These are phyloP conservation scores for Paraphysoderma sedebokerense DNA, from an alignment of 371 early-diverging fungal genomes.

Conservation along the genomic window DNA sequence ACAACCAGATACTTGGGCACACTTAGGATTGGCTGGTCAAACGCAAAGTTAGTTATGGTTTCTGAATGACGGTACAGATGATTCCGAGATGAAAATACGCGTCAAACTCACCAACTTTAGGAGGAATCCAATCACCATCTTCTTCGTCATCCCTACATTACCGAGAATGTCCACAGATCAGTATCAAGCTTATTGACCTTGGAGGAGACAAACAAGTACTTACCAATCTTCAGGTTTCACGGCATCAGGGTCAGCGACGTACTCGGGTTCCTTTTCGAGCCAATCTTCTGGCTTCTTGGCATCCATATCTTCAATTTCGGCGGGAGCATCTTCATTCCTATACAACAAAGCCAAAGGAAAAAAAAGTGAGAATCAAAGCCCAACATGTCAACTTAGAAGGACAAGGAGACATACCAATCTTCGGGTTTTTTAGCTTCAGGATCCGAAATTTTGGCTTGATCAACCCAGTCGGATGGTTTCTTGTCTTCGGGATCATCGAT, in stretches of 20 bases:
- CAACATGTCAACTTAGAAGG: constrained; percentile 3
- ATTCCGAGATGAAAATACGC: background rate
- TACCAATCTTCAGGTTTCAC: constrained; percentile 46
- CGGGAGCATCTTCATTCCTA: constrained; percentile 32
- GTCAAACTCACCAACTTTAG: constrained; percentile 14
- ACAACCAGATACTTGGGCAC: constrained; percentile 49
- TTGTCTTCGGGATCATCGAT: constrained; percentile 71
- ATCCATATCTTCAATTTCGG: constrained; percentile 24
- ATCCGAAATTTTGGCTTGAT: constrained; percentile 70
- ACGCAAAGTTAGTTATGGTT: too few relatives aligned
- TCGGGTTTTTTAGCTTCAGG: constrained; percentile 71
- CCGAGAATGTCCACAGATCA: too few relatives aligned
- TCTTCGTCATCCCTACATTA: constrained; percentile 82
- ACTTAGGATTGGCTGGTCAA: constrained; percentile 30
- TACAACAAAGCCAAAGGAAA: background rate
- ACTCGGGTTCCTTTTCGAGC: constrained; percentile 56
- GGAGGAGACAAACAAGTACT: constrained; percentile 42
- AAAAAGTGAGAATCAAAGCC: too few relatives aligned
- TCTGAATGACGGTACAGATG: background rate
- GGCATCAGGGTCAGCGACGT: constrained; percentile 28
- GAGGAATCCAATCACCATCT: constrained; percentile 58
- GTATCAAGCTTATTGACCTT: constrained; percentile 74
- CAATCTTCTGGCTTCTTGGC: constrained; percentile 14
- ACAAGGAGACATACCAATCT: constrained; percentile 39
- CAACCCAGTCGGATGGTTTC: constrained; percentile 93